These are phyloP conservation scores for Micractinium conductrix DNA, from an alignment of 139 green algal genomes.

Conservation along the genomic window DNA sequence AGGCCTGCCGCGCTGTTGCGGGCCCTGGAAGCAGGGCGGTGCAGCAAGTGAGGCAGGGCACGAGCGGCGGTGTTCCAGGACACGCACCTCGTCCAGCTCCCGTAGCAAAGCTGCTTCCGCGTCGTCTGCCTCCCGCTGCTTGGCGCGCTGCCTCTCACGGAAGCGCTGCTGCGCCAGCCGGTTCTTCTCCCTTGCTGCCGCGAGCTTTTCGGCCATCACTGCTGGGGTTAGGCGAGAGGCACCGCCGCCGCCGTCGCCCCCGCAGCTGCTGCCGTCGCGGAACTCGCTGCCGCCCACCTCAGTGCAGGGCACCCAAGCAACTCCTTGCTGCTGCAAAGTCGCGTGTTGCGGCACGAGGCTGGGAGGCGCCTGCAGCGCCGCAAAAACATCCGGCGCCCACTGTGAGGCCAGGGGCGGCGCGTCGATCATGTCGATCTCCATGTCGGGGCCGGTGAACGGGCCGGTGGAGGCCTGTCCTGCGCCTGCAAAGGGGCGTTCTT, in stretches of 20 bases:
- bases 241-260: too few species aligned
- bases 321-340: too few species aligned
- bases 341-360: too few species aligned
- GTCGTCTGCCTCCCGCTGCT: background rate
- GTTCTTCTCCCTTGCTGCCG: conserved; percentile 25
- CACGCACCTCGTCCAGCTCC: conserved; percentile 22
- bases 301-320: background rate
- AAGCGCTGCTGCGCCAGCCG: conserved; percentile 38
- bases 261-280: too few species aligned
- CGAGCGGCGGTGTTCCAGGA: background rate
- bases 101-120: conserved; percentile 2
- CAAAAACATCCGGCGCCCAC: too few species aligned
- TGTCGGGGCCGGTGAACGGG: too few species aligned
- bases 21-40: background rate
- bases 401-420: too few species aligned
- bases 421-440: too few species aligned
- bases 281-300: background rate
- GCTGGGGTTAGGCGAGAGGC: background rate
- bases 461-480: too few species aligned
- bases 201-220: conserved; percentile 10
- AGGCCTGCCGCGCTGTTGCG: too few species aligned
- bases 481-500: too few species aligned
- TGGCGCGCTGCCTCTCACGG: conserved; percentile 15
- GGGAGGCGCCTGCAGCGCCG: too few species aligned
- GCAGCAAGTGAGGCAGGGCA: background rate